These are phyloP conservation scores for Orbilia ellipsospora DNA, from an alignment of 2,329 filamentous ascomycete species.

Conservation along the genomic window DNA sequence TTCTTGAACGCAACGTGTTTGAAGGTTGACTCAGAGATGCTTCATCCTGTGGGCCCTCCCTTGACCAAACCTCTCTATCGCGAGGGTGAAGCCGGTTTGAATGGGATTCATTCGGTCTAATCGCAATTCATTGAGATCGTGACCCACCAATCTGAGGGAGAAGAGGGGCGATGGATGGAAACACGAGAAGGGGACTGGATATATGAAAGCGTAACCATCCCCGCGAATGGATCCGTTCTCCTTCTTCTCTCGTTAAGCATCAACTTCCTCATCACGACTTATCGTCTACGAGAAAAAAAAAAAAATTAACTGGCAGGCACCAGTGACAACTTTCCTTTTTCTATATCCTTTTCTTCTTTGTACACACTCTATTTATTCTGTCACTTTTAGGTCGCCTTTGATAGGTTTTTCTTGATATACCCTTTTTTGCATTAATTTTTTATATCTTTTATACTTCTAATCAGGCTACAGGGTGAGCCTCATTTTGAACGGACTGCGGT, in stretches of 20 bases:
- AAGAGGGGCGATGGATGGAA: neutral
- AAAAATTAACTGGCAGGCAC: constrained; percentile 43
- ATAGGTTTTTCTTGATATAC: constrained; percentile 33
- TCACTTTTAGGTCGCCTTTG: constrained; percentile 29
- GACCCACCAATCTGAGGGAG: constrained; percentile 20
- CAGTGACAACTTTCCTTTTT: constrained; percentile 49
- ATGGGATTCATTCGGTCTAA: constrained; percentile 5
- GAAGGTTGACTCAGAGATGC: constrained; percentile 55
- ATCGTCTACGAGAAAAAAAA: constrained; percentile 31
- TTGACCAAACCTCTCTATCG: constrained; percentile 2
- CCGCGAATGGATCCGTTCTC: constrained; percentile 7
- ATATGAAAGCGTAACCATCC: constrained; percentile 25
- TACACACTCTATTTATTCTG: neutral
- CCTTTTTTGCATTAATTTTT: constrained; percentile 14
- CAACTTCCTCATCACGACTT: constrained; percentile 19
- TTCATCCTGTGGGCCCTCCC: constrained; percentile 43
- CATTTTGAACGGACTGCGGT: constrained; percentile 34
- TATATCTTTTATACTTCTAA: constrained; percentile 28
- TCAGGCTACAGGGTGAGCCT: constrained; percentile 43
- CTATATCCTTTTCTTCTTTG: constrained; percentile 31
- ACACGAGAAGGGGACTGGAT: constrained; percentile 9
- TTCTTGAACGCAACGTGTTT: constrained; percentile 48
- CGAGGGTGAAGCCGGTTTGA: constrained; percentile 2
- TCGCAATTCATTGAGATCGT: constrained; percentile 32
- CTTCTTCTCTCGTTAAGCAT: constrained; percentile 13